phyloP scores from a whole-genome alignment of 2,329 filamentous ascomycete species.

The Hysterium pulicare region DNA sequence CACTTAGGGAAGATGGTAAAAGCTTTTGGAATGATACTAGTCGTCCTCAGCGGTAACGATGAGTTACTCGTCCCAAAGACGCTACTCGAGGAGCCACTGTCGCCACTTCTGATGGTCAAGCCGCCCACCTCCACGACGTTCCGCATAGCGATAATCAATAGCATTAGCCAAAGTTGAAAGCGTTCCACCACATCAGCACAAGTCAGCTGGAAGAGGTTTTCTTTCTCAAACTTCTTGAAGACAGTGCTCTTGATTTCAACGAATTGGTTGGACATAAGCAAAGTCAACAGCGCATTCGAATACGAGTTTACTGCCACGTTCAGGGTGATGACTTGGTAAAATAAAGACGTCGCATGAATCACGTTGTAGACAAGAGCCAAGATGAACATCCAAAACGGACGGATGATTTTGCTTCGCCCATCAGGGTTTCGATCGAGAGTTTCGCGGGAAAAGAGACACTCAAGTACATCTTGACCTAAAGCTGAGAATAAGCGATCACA shows the following conservation, averaged over 20 bases:
- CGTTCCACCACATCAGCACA: constrained; percentile 96
- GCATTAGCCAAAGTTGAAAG: constrained; percentile 96
- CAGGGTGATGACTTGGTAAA: constrained; percentile 96
- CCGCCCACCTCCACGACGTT: constrained; percentile 96
- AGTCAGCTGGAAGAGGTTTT: constrained; percentile 93
- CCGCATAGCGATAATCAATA: constrained; percentile 90
- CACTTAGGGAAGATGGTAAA: constrained; percentile 86
- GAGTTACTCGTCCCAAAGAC: constrained; percentile 48
- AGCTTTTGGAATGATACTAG: constrained; percentile 80
- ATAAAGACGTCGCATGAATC: constrained; percentile 79
- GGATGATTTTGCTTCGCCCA: constrained; percentile 84
- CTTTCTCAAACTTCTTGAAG: constrained; percentile 98
- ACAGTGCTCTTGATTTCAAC: constrained; percentile 98
- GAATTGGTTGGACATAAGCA: constrained; percentile 95
- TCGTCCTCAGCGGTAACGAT: constrained; percentile 56
- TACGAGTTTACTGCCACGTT: constrained; percentile 99
- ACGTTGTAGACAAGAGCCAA: constrained; percentile 86
- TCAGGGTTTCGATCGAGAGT: constrained; percentile 83
- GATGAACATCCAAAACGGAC: constrained; percentile 87
- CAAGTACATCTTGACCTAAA: constrained; percentile 90
- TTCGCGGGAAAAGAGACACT: constrained; percentile 91
- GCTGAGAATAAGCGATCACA: constrained; percentile 87
- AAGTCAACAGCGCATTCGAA: constrained; percentile 87
- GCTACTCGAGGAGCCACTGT: constrained; percentile 24
- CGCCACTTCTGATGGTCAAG: constrained; percentile 53